Evolutionary conservation across 225 moss, liverwort and hornwort genomes (phyloP).

Genomic region (Sphagnum contortum): DNA sequence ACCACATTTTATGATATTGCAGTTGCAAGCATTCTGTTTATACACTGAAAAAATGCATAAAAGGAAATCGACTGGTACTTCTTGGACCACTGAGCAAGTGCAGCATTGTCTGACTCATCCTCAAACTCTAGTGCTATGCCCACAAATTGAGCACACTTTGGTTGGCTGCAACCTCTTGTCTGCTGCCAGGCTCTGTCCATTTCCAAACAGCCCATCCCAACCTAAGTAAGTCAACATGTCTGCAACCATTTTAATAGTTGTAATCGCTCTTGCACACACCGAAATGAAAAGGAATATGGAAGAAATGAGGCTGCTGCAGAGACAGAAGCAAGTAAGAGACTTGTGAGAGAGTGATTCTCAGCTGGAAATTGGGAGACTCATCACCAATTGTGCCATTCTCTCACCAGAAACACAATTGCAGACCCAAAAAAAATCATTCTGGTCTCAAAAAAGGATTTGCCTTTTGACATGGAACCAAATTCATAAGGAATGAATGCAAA

Average conservation of each 20-base stretch:
- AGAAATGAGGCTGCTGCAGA: too few relatives aligned
- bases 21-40: background rate
- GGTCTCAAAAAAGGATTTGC: too few relatives aligned
- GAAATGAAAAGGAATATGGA: too few relatives aligned
- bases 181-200: conserved; percentile 59
- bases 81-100: conserved; percentile 78
- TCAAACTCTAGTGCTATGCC: conserved; percentile 97
- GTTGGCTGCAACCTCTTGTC: conserved; percentile 71
- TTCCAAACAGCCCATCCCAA: background rate
- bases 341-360: conserved; percentile 59
- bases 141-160: conserved; percentile 54
- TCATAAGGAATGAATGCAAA: too few relatives aligned
- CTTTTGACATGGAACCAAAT: too few relatives aligned
- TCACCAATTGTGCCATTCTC: conserved; percentile 18
- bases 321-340: background rate
- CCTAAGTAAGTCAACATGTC: too few relatives aligned
- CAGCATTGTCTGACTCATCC: conserved; percentile 62
- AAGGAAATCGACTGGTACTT: conserved; percentile 19
- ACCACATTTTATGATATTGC: too few relatives aligned
- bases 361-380: conserved; percentile 88
- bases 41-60: background rate
- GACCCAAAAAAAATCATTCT: too few relatives aligned
- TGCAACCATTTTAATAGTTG: too few relatives aligned
- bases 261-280: too few relatives aligned
- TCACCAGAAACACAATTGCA: too few relatives aligned